phyloP scores from a whole-genome alignment of 2,329 filamentous ascomycete genomes.

The Escovopsis sp. region DNA sequence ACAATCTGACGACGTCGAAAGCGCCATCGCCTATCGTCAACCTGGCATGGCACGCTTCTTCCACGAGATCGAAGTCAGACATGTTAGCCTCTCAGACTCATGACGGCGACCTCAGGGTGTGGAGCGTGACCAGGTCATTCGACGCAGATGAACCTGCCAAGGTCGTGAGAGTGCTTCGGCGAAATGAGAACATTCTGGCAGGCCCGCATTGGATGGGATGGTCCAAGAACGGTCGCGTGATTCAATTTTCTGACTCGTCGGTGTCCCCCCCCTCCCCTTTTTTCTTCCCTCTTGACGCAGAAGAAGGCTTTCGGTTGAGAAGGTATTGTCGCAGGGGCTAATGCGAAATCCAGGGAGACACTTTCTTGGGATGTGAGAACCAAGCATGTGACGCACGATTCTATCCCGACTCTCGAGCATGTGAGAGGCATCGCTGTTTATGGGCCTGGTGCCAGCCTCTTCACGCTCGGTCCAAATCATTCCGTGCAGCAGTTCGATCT shows the following conservation, averaged over 20 bases:
- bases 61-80: slow-evolving; percentile 87
- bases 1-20: slow-evolving; percentile 75
- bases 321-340: too few relatives aligned
- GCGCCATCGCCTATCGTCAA: slow-evolving; percentile 76
- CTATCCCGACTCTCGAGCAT: slow-evolving; percentile 69
- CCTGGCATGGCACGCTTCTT: slow-evolving; percentile 90
- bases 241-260: slow-evolving; percentile 84
- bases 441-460: slow-evolving; percentile 78
- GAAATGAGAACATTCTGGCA: slow-evolving; percentile 54
- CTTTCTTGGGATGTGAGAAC: slow-evolving; percentile 94
- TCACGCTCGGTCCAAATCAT: slow-evolving; percentile 76
- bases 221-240: slow-evolving; percentile 94
- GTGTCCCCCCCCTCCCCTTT: slow-evolving; percentile 26
- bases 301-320: too few relatives aligned
- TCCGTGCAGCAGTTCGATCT: slow-evolving; percentile 93
- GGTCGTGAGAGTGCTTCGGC: slow-evolving; percentile 74
- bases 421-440: slow-evolving; percentile 75
- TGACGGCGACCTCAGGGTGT: slow-evolving; percentile 85
- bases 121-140: slow-evolving; percentile 81
- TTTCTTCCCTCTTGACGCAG: slow-evolving; percentile 1
- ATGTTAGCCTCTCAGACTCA: slow-evolving; percentile 91
- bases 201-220: slow-evolving; percentile 94
- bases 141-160: slow-evolving; percentile 62
- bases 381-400: slow-evolving; percentile 87
- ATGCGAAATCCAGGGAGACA: slow-evolving; percentile 81